phyloP scores from a whole-genome alignment of 1,284 basidiomycete species.

The Cryptococcus sp. region DNA sequence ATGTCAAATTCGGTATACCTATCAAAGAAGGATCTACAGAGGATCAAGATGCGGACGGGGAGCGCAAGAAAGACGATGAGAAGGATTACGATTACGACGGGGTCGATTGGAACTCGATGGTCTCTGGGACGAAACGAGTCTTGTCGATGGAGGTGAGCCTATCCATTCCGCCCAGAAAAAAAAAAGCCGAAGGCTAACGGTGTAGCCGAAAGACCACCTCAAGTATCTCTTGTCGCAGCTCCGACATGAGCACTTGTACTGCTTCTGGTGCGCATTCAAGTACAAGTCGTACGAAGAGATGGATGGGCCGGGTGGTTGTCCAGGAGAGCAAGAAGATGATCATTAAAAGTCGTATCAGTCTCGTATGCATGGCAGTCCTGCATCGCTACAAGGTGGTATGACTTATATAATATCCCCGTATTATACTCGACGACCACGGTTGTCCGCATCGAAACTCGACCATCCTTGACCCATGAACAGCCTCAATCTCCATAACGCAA shows the following conservation, averaged over 20 bases:
- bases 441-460: constrained; percentile 5
- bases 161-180: no score
- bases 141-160: constrained; percentile 43
- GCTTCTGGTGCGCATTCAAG: constrained; percentile 44
- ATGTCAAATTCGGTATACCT: constrained; percentile 5
- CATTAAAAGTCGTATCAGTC: constrained; percentile 26
- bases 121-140: constrained; percentile 38
- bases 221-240: constrained; percentile 39
- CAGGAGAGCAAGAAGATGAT: constrained; percentile 45
- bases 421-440: neutral
- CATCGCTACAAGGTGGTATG: no score
- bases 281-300: constrained; percentile 42
- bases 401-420: no score
- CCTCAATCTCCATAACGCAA: constrained; percentile 14
- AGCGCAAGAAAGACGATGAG: constrained; percentile 9
- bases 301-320: constrained; percentile 44
- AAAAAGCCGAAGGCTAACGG: constrained; percentile 2
- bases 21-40: neutral
- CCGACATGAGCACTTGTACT: constrained; percentile 42
- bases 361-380: no score
- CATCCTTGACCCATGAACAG: constrained; percentile 17
- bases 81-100: constrained; percentile 6
- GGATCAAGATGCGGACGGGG: neutral
- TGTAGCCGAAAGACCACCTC: constrained; percentile 35
- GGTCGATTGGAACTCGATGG: constrained; percentile 34